Conservation (phyloP, 1,139 yeast genomes). For the Pichia cactophila region DNA sequence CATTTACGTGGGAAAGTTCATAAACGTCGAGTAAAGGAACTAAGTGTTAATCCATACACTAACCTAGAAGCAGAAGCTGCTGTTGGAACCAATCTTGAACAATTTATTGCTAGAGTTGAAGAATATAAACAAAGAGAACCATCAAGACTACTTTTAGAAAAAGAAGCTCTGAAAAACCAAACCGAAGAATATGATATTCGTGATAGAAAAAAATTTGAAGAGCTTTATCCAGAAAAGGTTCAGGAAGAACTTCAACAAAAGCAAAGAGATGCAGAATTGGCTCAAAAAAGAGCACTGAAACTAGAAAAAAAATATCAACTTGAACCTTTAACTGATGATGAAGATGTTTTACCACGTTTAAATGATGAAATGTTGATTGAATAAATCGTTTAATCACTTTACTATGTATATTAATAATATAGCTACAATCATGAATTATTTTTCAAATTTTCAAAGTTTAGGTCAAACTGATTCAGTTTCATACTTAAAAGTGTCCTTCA, state of each 20-base stretch:
- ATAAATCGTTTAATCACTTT: slow-evolving; percentile 1
- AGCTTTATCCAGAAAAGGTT: slow-evolving; percentile 20
- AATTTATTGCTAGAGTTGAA: slow-evolving; percentile 57
- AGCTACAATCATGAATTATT: neutral
- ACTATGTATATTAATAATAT: neutral
- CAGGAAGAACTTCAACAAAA: slow-evolving; percentile 10
- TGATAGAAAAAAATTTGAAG: slow-evolving; percentile 23
- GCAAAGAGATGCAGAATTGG: slow-evolving; percentile 5
- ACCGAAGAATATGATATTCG: slow-evolving; percentile 26
- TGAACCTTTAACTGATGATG: slow-evolving; percentile 10
- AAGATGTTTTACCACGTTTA: neutral
- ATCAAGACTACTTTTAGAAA: slow-evolving; percentile 24
- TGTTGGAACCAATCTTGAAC: slow-evolving; percentile 64
- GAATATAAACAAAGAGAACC: slow-evolving; percentile 29
- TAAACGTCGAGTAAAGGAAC: slow-evolving; percentile 73
- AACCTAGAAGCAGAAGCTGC: slow-evolving; percentile 89
- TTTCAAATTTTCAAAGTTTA: too few relatives aligned
- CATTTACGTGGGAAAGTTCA: slow-evolving; percentile 76
- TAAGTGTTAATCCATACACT: slow-evolving; percentile 75
- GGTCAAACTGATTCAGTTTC: too few relatives aligned
- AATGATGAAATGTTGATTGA: slow-evolving; percentile 7
- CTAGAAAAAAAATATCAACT: slow-evolving; percentile 8
- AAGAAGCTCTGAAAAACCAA: slow-evolving; percentile 19
- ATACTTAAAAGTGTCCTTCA: too few relatives aligned
- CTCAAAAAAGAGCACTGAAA: slow-evolving; percentile 9